Base-by-base conservation (phyloP, 1,139 yeast species). In the Yamadazyma mexicana region DNA sequence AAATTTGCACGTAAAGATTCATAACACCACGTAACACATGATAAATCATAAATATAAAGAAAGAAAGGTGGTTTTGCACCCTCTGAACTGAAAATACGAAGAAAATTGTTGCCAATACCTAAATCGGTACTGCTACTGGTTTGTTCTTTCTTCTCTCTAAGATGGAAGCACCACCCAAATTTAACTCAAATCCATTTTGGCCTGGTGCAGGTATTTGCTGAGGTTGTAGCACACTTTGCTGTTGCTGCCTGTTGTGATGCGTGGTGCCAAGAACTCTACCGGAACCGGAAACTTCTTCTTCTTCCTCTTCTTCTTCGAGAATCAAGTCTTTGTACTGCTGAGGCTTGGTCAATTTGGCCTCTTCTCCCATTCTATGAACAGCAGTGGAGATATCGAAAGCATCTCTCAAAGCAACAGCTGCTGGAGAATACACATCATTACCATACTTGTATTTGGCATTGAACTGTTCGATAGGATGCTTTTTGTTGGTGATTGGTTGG, bases 381-480 rank as follows among this genome's bases (percentile, higher is more conserved):
- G 97, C 97, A 43, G 94, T 83, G 15, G 96, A 84, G 12, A 92
- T 86, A 57, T 92, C 98, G 63, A 91, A 91, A 8, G 96, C 97
- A 55, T 92, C 98, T 52, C 89, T 83, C 70, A 92, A 77, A 0
- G 95, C 95, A 40, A 84, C 87, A 0, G 94, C 94, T 5, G 94
- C 96, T 4, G 97, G 97, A 1, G 96, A 83, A 52, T 83, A 84
- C 48, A 75, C 45, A n/a, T 47, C 53, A 34, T 50, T 50, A 12
- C 31, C 14, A 39, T 44, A 58, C 44, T 57, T 62, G 44, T 58
- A 61, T 17, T 33, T 51, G 25, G 44, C 49, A 39, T 50, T 53
- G 34, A 49, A 46, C 6, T 53, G 49, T 35, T 59, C 59, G 31
- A 62, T 58, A 14, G 69, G 68, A 43, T 62, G 67, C 25, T 42